phyloP scores from a whole-genome alignment of 1,284 basidiomycete species.

The Ustilago loliicola region DNA sequence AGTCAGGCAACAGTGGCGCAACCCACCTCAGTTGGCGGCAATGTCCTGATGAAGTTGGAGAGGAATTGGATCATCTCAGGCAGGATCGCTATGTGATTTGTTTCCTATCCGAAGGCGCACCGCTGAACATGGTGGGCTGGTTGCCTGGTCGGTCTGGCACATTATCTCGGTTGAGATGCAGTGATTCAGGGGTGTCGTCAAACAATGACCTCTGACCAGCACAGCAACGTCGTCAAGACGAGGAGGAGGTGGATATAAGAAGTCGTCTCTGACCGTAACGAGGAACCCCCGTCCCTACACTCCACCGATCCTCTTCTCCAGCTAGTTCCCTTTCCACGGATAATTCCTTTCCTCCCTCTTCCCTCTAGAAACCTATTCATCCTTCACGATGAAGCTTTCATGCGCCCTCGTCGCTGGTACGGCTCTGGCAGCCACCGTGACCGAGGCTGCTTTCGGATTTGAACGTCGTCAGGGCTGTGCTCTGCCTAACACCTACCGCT shows the following conservation, averaged over 20 bases:
- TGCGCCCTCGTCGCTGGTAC: conserved; percentile 16
- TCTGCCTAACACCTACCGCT: conserved; percentile 29
- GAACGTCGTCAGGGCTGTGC: conserved; percentile 31
- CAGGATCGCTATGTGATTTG: not conserved
- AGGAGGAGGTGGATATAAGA: not conserved
- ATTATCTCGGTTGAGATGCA: not conserved
- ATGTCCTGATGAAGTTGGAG: not conserved
- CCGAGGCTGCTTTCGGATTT: not conserved
- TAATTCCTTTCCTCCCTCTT: not conserved
- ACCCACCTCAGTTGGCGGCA: conserved; percentile 7
- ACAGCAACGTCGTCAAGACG: not conserved
- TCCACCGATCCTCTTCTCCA: not conserved
- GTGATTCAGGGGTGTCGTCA: not conserved
- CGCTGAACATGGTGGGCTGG: not conserved
- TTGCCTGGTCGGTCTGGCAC: not conserved
- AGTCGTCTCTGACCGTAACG: not conserved
- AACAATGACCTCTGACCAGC: not conserved
- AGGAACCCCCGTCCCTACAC: not conserved
- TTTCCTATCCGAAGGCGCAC: not conserved
- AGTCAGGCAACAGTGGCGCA: not conserved
- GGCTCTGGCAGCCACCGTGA: conserved; percentile 30
- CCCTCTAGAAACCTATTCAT: not conserved
- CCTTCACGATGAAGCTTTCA: conserved; percentile 23
- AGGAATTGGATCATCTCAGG: not conserved
- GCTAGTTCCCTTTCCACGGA: not conserved